phyloP scores from a whole-genome alignment of 1,284 basidiomycete species.

The Thecaphora frezii region DNA sequence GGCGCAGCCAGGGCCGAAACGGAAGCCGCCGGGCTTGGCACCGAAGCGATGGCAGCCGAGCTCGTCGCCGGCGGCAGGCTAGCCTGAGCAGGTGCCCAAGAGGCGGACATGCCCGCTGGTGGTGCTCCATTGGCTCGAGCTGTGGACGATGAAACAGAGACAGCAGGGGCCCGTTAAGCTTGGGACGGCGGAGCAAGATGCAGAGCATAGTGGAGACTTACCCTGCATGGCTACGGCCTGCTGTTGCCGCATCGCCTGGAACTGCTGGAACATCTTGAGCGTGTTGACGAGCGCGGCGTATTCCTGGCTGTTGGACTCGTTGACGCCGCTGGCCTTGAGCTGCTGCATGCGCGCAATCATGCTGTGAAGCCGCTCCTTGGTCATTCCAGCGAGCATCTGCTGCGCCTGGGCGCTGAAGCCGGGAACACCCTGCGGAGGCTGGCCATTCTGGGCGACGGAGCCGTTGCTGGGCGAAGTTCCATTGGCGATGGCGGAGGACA shows the following conservation, averaged over 20 bases:
- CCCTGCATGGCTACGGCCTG: constrained; percentile 41
- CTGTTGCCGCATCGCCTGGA: constrained; percentile 51
- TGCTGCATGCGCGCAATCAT: constrained; percentile 58
- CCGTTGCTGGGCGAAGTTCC: constrained; percentile 20
- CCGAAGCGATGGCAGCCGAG: constrained; percentile 7
- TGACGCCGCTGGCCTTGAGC: constrained; percentile 59
- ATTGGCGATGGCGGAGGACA: constrained; percentile 35
- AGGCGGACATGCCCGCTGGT: no score
- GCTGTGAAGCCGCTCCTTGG: constrained; percentile 50
- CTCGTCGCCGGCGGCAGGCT: constrained; percentile 1
- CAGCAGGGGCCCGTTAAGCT: no score
- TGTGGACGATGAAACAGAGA: no score
- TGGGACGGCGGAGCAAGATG: background rate
- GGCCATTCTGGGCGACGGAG: constrained; percentile 9
- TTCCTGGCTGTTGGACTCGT: constrained; percentile 57
- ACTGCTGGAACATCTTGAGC: constrained; percentile 55
- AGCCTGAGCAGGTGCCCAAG: background rate
- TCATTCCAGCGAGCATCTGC: constrained; percentile 54
- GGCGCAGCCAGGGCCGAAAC: constrained; percentile 16
- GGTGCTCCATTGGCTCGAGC: no score
- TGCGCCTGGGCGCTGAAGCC: constrained; percentile 40
- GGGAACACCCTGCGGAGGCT: constrained; percentile 6
- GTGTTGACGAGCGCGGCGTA: constrained; percentile 56
- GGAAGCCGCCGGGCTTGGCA: constrained; percentile 12
- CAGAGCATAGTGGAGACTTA: background rate